A percentile compares a stretch with the other conserved stretches of the same genome.
Evolutionary conservation across 2,329 filamentous ascomycete species (phyloP).

Genomic region (Penicillium sp.): DNA sequence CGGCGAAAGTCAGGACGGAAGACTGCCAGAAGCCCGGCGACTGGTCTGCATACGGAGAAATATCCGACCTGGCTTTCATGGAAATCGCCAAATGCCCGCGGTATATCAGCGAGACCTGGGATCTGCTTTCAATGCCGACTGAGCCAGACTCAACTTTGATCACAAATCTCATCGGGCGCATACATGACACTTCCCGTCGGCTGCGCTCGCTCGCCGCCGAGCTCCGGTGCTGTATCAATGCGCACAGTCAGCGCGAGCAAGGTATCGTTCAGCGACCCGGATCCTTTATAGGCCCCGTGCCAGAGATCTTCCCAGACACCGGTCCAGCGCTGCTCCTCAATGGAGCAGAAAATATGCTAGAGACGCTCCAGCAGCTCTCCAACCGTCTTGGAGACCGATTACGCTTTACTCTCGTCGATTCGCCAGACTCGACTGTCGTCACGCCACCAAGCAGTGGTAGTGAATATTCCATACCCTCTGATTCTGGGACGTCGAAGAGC

Average conservation of each 20-base stretch:
- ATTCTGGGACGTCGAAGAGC: slow-evolving; percentile 1
- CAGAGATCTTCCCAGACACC: slow-evolving; percentile 26
- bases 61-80: slow-evolving; percentile 27
- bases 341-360: slow-evolving; percentile 27
- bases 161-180: slow-evolving; percentile 15
- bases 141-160: neutral
- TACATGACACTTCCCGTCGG: slow-evolving; percentile 17
- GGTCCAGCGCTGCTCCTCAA: slow-evolving; percentile 27
- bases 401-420: slow-evolving; percentile 13
- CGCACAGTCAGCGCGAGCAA: slow-evolving; percentile 26
- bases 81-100: slow-evolving; percentile 32
- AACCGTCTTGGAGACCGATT: slow-evolving; percentile 19
- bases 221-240: slow-evolving; percentile 21
- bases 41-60: slow-evolving; percentile 26
- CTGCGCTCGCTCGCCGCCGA: slow-evolving; percentile 14
- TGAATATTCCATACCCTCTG: slow-evolving; percentile 6
- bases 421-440: slow-evolving; percentile 10
- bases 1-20: slow-evolving; percentile 25
- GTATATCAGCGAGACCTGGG: slow-evolving; percentile 27
- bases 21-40: slow-evolving; percentile 27
- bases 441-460: slow-evolving; percentile 16
- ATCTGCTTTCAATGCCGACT: slow-evolving; percentile 10
- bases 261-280: slow-evolving; percentile 23
- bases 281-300: slow-evolving; percentile 28
- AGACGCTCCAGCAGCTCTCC: slow-evolving; percentile 21